phyloP scores from a whole-genome alignment of 2,329 filamentous ascomycete genomes.

The Uncinocarpus reesii region DNA sequence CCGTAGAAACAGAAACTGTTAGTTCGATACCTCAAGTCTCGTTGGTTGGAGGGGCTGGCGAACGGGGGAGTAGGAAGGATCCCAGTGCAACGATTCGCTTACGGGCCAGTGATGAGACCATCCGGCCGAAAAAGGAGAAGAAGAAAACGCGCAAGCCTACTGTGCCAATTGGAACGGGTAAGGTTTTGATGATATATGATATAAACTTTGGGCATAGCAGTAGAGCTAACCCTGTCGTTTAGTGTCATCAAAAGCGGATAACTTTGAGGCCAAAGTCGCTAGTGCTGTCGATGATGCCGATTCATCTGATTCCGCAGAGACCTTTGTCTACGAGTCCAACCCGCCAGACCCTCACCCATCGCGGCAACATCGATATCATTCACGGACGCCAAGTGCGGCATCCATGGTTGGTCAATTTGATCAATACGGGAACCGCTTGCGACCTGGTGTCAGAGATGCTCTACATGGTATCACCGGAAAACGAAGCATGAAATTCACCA shows the following conservation, averaged over 20 bases:
- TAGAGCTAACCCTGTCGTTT: slow-evolving; percentile 22
- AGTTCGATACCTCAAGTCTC: slow-evolving; percentile 78
- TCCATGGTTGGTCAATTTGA: slow-evolving; percentile 51
- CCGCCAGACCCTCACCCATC: slow-evolving; percentile 51
- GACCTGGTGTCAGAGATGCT: slow-evolving; percentile 54
- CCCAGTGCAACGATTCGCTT: slow-evolving; percentile 63
- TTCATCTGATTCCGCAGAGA: slow-evolving; percentile 95
- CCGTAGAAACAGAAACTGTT: slow-evolving; percentile 93
- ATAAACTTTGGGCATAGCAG: not conserved
- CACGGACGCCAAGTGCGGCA: slow-evolving; percentile 84
- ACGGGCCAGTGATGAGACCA: slow-evolving; percentile 90
- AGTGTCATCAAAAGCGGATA: slow-evolving; percentile 91
- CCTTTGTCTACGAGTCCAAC: slow-evolving; percentile 98
- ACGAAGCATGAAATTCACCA: slow-evolving; percentile 93
- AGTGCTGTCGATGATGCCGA: slow-evolving; percentile 92
- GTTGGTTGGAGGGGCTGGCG: slow-evolving; percentile 51
- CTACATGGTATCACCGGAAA: slow-evolving; percentile 58
- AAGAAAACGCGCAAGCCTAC: slow-evolving; percentile 69
- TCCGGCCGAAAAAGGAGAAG: slow-evolving; percentile 86
- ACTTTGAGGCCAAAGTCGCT: slow-evolving; percentile 94
- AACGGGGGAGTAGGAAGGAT: slow-evolving; percentile 53
- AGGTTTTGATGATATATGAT: not conserved
- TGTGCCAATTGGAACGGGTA: slow-evolving; percentile 24
- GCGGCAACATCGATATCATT: slow-evolving; percentile 70
- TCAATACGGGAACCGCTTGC: slow-evolving; percentile 44